Percentiles rank a stretch among this genome's conserved stretches.
These are phyloP conservation scores for Brassica hybrid DNA, from an alignment of 441 rosid species.

Conservation along the genomic window DNA sequence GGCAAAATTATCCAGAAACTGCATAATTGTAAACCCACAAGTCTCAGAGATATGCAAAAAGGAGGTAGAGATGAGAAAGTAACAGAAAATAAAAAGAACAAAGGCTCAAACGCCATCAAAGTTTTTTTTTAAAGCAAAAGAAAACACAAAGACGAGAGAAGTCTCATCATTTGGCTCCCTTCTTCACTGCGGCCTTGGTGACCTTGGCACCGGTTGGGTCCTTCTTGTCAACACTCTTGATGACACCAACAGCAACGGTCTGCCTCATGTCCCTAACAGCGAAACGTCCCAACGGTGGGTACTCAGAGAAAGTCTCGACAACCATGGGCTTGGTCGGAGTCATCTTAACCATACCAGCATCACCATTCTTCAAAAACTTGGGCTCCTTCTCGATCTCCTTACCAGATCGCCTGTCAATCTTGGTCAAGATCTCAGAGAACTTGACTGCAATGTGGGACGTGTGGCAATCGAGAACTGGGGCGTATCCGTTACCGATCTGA, in stretches of 20 bases:
- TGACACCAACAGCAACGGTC: constrained; percentile 83
- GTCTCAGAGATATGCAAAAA: constrained; percentile 25
- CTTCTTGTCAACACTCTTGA: constrained; percentile 83
- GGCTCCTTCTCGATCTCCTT: constrained; percentile 18
- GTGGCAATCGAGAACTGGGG: constrained; percentile 70
- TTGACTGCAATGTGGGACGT: constrained; percentile 68
- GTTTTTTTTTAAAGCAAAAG: not conserved
- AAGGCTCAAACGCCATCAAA: constrained; percentile 34
- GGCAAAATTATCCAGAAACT: constrained; percentile 26
- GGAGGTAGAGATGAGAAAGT: constrained; percentile 23
- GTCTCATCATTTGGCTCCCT: constrained; percentile 72
- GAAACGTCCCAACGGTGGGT: constrained; percentile 85
- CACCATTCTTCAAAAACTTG: constrained; percentile 46
- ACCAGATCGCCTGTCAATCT: constrained; percentile 16
- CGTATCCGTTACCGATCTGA: constrained; percentile 67
- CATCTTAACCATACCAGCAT: constrained; percentile 71
- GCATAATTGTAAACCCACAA: constrained; percentile 26
- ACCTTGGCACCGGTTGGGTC: constrained; percentile 76
- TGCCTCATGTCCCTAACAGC: constrained; percentile 89
- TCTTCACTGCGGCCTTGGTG: constrained; percentile 68
- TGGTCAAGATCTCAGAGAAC: constrained; percentile 29
- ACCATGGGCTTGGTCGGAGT: constrained; percentile 86
- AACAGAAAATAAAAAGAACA: constrained; percentile 13
- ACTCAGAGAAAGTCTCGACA: constrained; percentile 74
- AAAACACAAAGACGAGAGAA: constrained; percentile 1